Base-by-base conservation (phyloP, 2,329 filamentous ascomycete genomes). In the Paracoccidioides brasiliensis region DNA sequence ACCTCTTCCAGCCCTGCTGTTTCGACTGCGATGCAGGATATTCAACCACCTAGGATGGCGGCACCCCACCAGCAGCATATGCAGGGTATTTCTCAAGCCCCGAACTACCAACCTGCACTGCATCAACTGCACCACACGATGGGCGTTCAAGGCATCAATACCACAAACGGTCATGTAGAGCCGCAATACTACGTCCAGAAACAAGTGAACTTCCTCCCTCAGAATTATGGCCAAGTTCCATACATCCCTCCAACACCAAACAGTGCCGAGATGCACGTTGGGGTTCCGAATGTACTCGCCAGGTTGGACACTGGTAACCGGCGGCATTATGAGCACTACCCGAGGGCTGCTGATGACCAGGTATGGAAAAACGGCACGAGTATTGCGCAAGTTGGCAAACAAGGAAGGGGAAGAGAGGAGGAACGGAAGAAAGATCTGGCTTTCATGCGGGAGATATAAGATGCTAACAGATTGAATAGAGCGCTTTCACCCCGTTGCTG, bases 401-500 rank as follows among this genome's bases (percentile, higher is more conserved):
- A 46, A 6, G 28, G 9, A 46, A 6, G 2, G 5, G 12, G 22
- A 22, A 22, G 22, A 22, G 22, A 22, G 22, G 22, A 22, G 22
- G 22, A 22, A 22, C 22, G 22, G 2, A 22, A 22, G 22, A 22
- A 22, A 22, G 22, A 22, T 32, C 14, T 46, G 3, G 3, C 3
- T 46, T 10, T 43, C n/a, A 7, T 28, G n/a, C 5, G 5, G 6
- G 22, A 46, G 10, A 4, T 14, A 22, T 10, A 28, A 4, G 22
- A 46, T 8, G 10, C 10, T 52, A 52, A 41, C 49, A 40, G 14
- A 52, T 33, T 30, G 49, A 55, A 42, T 58, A 77, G 74, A 70
- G 73, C 52, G 68, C 74, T 10, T 77, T 76, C 62, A 77, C 75
- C 7, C 75, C 75, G 22, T 68, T 76, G 42, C 69, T 77, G 33